Base-by-base conservation (phyloP, 768 basidiomycete genomes). In the Mycena vitilis region DNA sequence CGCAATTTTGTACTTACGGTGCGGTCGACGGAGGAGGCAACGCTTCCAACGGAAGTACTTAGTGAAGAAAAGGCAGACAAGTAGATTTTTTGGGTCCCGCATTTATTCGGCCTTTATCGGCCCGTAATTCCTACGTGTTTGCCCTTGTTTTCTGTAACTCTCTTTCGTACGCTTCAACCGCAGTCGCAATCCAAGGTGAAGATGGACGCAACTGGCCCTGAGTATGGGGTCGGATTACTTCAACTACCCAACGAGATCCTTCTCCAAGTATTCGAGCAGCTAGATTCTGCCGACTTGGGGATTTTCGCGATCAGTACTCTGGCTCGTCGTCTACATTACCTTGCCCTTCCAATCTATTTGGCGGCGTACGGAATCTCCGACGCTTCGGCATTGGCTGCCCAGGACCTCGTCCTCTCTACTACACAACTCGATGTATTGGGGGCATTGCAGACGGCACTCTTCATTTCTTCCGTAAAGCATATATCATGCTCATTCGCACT, bases 401-500 rank as follows among this genome's bases (percentile, higher is more conserved):
- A 51, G 23, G 64, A 61, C 42, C 64, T 70, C 23, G 18, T 34
- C 23, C 47, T 70, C 22, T 12, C 10, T 5, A 34, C 59, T 25
- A 2, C 13, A 22, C 54, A 66, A 44, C 64, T 70, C 30, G 64
- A 70, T 22, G 49, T 70, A 18, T 44, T 70, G 42, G 18, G 40
- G 18, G 64, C 59, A 3, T 49, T 70, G 0, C 59, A 62, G 42
- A 65, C 69, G 3, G 49, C 64, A 10, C 69, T 70, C 15, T 70
- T 70, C 55, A 66, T 66, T 25, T 60, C 20, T 38, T 58, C 63
- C 6, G 16, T 70, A 48, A 56, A 60, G 34, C 60, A 57, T 23
- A 42, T 70, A 18, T 57, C 64, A 52, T 70, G 69, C 38, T 70
- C 64, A 23, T 70, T 70, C 56, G 40, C 69, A 15, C 40, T 70